These are phyloP conservation scores for Trichocladium uniseriatum DNA, from an alignment of 495 filamentous ascomycete genomes.

Conservation along the genomic window DNA sequence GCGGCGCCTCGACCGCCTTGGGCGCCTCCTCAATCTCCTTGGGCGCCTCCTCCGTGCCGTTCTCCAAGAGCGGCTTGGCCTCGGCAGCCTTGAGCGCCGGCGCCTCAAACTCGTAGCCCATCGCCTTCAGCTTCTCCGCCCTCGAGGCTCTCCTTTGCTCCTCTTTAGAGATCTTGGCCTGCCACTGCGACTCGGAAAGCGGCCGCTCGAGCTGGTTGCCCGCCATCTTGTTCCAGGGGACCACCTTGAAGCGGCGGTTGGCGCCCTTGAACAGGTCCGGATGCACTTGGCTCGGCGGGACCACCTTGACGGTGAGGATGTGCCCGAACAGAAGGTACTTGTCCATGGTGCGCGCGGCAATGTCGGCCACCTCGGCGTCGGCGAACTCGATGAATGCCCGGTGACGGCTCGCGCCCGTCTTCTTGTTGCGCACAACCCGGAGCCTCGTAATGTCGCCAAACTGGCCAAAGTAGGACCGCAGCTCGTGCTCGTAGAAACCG, in stretches of 20 bases:
- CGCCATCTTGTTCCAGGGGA: constrained; percentile 77
- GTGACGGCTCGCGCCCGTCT: constrained; percentile 81
- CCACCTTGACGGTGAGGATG: constrained; percentile 73
- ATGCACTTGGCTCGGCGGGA: constrained; percentile 69
- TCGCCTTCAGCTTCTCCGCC: constrained; percentile 61
- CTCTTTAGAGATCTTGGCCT: constrained; percentile 59
- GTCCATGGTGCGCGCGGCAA: constrained; percentile 91
- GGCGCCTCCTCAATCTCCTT: constrained; percentile 24
- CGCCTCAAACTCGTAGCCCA: constrained; percentile 78
- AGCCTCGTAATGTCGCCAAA: constrained; percentile 78
- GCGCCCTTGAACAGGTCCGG: constrained; percentile 76
- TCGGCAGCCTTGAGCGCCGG: constrained; percentile 60
- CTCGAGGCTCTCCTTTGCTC: constrained; percentile 55
- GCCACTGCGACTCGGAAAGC: constrained; percentile 64
- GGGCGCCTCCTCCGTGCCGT: constrained; percentile 22
- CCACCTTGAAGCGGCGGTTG: constrained; percentile 76
- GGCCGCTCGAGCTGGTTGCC: constrained; percentile 60
- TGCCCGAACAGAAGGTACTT: constrained; percentile 94
- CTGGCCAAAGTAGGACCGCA: constrained; percentile 89
- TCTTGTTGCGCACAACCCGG: constrained; percentile 80
- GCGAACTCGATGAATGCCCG: constrained; percentile 90
- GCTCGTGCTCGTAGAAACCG: constrained; percentile 95
- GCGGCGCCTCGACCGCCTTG: constrained; percentile 23
- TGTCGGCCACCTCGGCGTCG: constrained; percentile 66
- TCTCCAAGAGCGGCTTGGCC: constrained; percentile 31